phyloP scores from a whole-genome alignment of 495 filamentous ascomycete species.

The Hypoxylon crocopeplum region DNA sequence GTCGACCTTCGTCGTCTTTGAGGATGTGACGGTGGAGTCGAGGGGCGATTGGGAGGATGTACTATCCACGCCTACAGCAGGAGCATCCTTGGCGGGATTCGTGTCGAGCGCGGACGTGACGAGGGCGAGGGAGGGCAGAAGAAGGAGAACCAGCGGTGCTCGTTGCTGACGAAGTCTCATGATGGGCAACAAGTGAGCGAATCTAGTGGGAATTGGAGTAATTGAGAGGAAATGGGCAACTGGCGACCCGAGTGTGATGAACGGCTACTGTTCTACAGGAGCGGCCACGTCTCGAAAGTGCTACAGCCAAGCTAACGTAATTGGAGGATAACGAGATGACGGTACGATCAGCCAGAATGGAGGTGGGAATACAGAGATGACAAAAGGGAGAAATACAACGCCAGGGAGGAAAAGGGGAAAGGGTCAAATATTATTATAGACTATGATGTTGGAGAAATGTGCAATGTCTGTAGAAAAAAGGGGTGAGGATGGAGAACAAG shows the following conservation, averaged over 20 bases:
- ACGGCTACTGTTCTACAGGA: not conserved
- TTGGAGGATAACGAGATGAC: not conserved
- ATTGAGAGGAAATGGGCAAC: too few relatives aligned
- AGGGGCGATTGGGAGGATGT: conserved; percentile 33
- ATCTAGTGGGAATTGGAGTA: not conserved
- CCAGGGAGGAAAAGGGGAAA: too few relatives aligned
- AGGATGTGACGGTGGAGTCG: conserved; percentile 35
- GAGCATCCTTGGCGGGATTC: conserved; percentile 23
- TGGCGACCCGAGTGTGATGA: too few relatives aligned
- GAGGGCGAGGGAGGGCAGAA: conserved; percentile 53
- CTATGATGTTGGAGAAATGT: not conserved
- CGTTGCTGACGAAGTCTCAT: conserved; percentile 52
- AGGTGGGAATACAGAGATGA: conserved; percentile 3
- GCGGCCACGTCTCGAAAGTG: not conserved
- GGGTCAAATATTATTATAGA: too few relatives aligned
- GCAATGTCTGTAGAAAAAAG: not conserved
- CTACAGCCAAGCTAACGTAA: not conserved
- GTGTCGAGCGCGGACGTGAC: conserved; percentile 42
- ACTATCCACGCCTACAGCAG: conserved; percentile 9
- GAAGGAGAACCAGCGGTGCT: conserved; percentile 51
- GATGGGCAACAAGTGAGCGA: conserved; percentile 24
- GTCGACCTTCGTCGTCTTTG: conserved; percentile 47
- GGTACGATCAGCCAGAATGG: not conserved
- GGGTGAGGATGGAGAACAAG: not conserved
- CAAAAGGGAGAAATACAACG: conserved; percentile 6